phyloP scores from a whole-genome alignment of 2,329 filamentous ascomycete species.

The Phaeoacremonium minimum region DNA sequence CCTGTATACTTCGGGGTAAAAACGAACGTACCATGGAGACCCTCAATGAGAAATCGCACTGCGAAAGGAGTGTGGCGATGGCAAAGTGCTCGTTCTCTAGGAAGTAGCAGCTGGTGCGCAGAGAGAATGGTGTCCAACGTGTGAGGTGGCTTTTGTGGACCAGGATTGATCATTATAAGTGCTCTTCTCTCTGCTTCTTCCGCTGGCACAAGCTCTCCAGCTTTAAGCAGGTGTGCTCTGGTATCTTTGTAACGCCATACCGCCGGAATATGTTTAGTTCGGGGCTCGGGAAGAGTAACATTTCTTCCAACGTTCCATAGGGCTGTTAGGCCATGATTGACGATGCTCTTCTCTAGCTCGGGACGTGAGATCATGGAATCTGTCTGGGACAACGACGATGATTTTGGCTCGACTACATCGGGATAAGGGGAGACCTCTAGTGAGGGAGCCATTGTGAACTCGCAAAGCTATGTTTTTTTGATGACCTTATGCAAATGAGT shows the following conservation, averaged over 20 bases:
- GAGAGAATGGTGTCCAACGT: neutral
- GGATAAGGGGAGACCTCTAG: neutral
- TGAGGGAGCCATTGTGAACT: neutral
- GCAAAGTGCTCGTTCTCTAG: conserved; percentile 35
- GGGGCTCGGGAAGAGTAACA: neutral
- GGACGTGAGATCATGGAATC: neutral
- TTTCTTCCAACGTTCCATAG: neutral
- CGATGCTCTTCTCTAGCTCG: neutral
- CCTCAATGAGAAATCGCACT: conserved; percentile 38
- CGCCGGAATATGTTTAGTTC: neutral
- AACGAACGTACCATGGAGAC: conserved; percentile 14
- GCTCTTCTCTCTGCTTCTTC: conserved; percentile 2
- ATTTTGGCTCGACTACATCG: neutral
- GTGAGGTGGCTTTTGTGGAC: neutral
- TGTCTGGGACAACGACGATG: neutral
- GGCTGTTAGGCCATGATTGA: neutral
- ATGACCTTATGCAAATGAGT: too few relatives aligned
- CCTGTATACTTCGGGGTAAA: neutral
- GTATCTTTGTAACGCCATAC: neutral
- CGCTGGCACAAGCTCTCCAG: conserved; percentile 4
- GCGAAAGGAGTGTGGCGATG: conserved; percentile 40
- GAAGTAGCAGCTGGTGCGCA: conserved; percentile 33
- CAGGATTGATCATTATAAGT: neutral
- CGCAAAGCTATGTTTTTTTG: too few relatives aligned
- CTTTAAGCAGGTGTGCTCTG: neutral